These are phyloP conservation scores for Stachybotrys chartarum DNA, from an alignment of 2,329 filamentous ascomycete species.

Conservation along the genomic window DNA sequence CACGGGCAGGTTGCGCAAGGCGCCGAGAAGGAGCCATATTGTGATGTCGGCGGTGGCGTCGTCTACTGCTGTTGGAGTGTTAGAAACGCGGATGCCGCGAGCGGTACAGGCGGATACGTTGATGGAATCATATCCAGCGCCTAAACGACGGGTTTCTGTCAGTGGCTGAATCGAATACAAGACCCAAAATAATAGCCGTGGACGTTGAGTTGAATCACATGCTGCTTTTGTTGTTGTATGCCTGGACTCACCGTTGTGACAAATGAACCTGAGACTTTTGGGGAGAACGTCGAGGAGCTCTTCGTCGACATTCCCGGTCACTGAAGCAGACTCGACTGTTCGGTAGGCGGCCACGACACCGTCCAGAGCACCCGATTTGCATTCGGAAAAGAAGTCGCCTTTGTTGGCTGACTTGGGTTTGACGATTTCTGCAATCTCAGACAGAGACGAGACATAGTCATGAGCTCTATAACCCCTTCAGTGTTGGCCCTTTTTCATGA, in stretches of 20 bases:
- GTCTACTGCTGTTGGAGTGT: slow-evolving; percentile 74
- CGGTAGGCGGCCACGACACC: slow-evolving; percentile 60
- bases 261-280: slow-evolving; percentile 47
- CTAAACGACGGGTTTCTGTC: slow-evolving; percentile 27
- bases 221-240: too few relatives aligned
- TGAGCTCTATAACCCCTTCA: slow-evolving; percentile 46
- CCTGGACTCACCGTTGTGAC: slow-evolving; percentile 47
- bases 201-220: neutral
- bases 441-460: slow-evolving; percentile 55
- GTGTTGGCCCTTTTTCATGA: neutral
- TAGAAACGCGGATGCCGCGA: slow-evolving; percentile 64
- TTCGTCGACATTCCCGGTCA: slow-evolving; percentile 64
- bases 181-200: neutral
- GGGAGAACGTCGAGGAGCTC: slow-evolving; percentile 58
- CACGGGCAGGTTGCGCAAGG: slow-evolving; percentile 65
- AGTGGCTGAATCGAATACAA: neutral
- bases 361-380: slow-evolving; percentile 56
- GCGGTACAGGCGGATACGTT: slow-evolving; percentile 65
- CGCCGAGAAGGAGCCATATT: slow-evolving; percentile 76
- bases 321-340: slow-evolving; percentile 56
- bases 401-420: slow-evolving; percentile 54
- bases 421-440: slow-evolving; percentile 57
- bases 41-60: slow-evolving; percentile 77
- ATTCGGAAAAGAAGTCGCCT: slow-evolving; percentile 62
- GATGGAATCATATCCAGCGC: slow-evolving; percentile 81